Conservation (phyloP, 495 filamentous ascomycete species). For the Xylaria palmicola region DNA sequence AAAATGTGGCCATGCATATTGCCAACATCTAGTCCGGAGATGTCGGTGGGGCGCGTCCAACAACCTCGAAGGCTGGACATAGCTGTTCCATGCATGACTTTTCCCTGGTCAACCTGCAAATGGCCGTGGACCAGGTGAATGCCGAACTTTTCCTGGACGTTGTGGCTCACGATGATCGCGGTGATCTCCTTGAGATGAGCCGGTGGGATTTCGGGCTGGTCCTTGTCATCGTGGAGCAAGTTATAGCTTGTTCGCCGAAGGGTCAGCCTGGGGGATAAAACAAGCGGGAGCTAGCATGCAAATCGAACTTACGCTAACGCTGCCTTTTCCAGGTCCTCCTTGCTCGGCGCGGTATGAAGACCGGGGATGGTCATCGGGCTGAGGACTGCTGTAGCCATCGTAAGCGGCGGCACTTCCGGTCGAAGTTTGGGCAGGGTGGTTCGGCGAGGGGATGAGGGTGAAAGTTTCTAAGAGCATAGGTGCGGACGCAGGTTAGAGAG, state of each 20-base stretch:
- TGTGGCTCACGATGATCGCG: background rate
- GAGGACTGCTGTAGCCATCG: background rate
- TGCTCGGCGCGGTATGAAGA: background rate
- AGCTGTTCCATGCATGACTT: too few species aligned
- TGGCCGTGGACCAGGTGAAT: background rate
- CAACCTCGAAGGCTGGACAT: too few species aligned
- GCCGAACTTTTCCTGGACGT: conserved; percentile 2
- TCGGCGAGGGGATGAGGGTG: too few species aligned
- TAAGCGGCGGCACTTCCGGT: background rate
- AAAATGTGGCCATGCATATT: too few species aligned
- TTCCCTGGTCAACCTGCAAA: too few species aligned
- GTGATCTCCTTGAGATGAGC: background rate
- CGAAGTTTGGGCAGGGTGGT: too few species aligned
- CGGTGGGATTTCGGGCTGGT: background rate
- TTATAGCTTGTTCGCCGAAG: too few species aligned
- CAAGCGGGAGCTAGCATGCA: background rate
- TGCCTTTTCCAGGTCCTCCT: background rate
- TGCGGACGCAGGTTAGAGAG: too few species aligned
- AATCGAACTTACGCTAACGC: background rate
- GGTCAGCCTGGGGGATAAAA: too few species aligned
- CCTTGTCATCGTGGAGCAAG: background rate
- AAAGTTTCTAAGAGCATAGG: too few species aligned
- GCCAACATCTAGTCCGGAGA: too few species aligned
- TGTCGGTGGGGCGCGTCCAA: too few species aligned
- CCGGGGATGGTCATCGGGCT: background rate